Base-by-base conservation (phyloP, 345 rosid genomes). In the Lenwebbia sp. region DNA sequence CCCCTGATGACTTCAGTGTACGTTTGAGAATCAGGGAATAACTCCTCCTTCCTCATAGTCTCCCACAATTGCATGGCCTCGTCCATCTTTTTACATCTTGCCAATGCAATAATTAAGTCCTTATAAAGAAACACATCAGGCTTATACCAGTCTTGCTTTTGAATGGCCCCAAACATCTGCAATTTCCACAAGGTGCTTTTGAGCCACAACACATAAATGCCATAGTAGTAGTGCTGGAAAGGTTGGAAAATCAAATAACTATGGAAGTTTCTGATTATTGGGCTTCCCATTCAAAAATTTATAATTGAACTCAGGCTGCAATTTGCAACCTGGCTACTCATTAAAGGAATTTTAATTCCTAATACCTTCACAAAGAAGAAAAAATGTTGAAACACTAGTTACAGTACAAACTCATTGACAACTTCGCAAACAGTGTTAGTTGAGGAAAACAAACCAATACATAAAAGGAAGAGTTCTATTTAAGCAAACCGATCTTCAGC, bases 1-100 rank as follows among this genome's bases (percentile, higher is more conserved):
- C 99, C 99, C 86, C 98, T 89, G 60, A 97, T 96, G 47, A 94
- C 92, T 91, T 97, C 99, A 5, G 98, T 92, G 87, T 96, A 95
- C 22, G 97, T 92, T 87, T 96, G 98, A 85, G 96, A 93, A 91
- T 97, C 99, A 10, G 98, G 97, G 86, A 96, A 96, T 75, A 97
- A 86, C 54, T 92, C 85, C 86, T 97, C 98, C 81, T 91, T 91
- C 92, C 94, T 93, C 98, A 97, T 93, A 13, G 88, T 88, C 40
- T 92, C 95, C 99, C 98, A 96, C 55, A 95, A 84, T 56, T 84
- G 58, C 95, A 95, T 93, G 37, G 98, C 95, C 84, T 96, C 96
- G 3, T 95, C 98, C 98, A 95, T 96, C 91, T 93, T 93, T 85
- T 89, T 91, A 84, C 91, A 83, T 90, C 90, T 93, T 17, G 95